Base-by-base conservation (phyloP, 805 yeast species). In the Sugiyamaella floridensis region DNA sequence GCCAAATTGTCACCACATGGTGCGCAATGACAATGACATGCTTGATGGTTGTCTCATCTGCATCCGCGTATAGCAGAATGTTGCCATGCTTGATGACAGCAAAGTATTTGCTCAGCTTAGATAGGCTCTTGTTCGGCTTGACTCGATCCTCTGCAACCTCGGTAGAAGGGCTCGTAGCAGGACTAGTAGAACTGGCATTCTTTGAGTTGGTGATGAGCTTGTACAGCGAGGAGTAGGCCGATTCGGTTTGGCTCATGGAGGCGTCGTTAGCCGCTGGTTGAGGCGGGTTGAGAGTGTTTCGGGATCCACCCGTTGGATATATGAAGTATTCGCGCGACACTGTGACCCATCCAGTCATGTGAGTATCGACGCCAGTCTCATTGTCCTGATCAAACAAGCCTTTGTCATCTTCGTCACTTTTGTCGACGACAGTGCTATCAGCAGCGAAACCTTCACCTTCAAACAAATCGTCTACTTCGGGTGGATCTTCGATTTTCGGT, bases 1-100 rank as follows among this genome's bases (percentile, higher is more conserved):
- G 99, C 97, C 97, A 93, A 7, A 90, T 70, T 0, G 86, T 72
- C 0, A 89, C 85, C 37, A 88, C 73, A 59, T 81, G 80, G 60
- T 83, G 79, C 4, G 85, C 78, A 19, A 93, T 67, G 1, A 86
- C 89, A 54, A 93, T 80, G 8, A 86, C 96, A 67, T 88, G 90
- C 57, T 79, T 80, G 16, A 86, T 83, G 65, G 82, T 81, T 62
- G 74, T 76, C 64, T 80, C 75, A 47, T 74, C 71, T 55, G 83
- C 85, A 63, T 86, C 88, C 55, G 80, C 80, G 69, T 87, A 92
- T n/a, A 93, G 71, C 63, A 90, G 88, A 51, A 93, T 69, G 63
- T 89, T 89, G 0, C 97, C 96, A 62, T 90, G 97, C 61, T 86
- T 85, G 49, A 89, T 71, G 0, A 86, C 68, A 2, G 71, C 72